These are phyloP conservation scores for Calonectria pseudoturangicola DNA, from an alignment of 2,329 filamentous ascomycete species.

Conservation along the genomic window DNA sequence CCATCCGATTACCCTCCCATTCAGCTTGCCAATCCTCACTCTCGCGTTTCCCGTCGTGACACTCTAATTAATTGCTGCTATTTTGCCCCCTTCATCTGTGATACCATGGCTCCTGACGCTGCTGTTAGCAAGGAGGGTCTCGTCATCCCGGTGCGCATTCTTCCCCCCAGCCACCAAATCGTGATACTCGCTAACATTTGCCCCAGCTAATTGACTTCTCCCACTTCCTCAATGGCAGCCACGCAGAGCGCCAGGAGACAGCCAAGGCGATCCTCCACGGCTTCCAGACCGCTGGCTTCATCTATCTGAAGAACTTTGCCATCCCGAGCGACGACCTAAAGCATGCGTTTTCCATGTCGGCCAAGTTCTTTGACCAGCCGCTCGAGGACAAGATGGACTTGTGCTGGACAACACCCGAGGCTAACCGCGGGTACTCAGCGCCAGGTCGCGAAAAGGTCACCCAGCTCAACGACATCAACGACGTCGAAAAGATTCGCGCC, in stretches of 20 bases:
- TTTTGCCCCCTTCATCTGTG: background rate
- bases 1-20: background rate
- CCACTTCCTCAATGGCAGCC: slow-evolving; percentile 79
- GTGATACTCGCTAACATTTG: slow-evolving; percentile 7
- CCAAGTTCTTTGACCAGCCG: slow-evolving; percentile 81
- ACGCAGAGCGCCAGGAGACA: slow-evolving; percentile 76
- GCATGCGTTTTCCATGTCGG: slow-evolving; percentile 79
- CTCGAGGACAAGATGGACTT: slow-evolving; percentile 78
- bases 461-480: slow-evolving; percentile 69
- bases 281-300: slow-evolving; percentile 91
- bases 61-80: background rate
- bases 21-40: background rate
- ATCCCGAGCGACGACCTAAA: slow-evolving; percentile 76
- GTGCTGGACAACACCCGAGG: slow-evolving; percentile 82
- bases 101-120: slow-evolving; percentile 59
- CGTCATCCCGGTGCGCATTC: slow-evolving; percentile 70
- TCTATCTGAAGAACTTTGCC: slow-evolving; percentile 89
- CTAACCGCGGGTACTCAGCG: slow-evolving; percentile 84
- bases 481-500: slow-evolving; percentile 75
- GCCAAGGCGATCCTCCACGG: slow-evolving; percentile 84
- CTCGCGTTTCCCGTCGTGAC: background rate
- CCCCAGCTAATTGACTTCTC: slow-evolving; percentile 76
- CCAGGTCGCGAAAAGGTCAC: slow-evolving; percentile 83
- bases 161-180: background rate
- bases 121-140: slow-evolving; percentile 72